Percentiles rank a stretch among this genome's conserved stretches.
Evolutionary conservation across 257 asterid genomes (phyloP).

Genomic region (Rubia yunnanensis): DNA sequence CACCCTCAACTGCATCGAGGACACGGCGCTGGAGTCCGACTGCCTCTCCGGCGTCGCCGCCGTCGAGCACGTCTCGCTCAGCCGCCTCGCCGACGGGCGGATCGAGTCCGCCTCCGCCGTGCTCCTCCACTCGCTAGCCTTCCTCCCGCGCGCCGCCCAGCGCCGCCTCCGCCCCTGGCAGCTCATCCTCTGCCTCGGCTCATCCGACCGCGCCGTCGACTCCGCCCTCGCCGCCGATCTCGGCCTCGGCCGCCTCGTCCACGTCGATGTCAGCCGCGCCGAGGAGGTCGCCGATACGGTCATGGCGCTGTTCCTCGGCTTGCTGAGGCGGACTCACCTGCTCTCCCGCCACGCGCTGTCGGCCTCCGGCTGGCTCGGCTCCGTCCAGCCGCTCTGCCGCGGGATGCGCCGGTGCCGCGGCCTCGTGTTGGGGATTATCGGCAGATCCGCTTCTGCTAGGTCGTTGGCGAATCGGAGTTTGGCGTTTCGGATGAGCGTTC

Average conservation of each 20-base stretch:
- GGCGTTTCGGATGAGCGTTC: constrained; percentile 95
- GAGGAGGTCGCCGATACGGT: constrained; percentile 99
- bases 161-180: constrained; percentile 95
- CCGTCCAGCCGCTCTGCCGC: constrained; percentile 97
- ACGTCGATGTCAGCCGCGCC: constrained; percentile 84
- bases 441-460: constrained; percentile 92
- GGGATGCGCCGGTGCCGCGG: constrained; percentile 76
- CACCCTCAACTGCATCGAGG: constrained; percentile 90
- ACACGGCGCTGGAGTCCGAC: constrained; percentile 58
- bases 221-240: constrained; percentile 83
- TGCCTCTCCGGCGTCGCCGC: constrained; percentile 67
- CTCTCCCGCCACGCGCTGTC: constrained; percentile 81
- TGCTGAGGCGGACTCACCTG: constrained; percentile 87
- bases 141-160: constrained; percentile 99
- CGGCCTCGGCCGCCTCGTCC: constrained; percentile 65
- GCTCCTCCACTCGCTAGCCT: constrained; percentile 81
- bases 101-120: constrained; percentile 88
- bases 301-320: constrained; percentile 90
- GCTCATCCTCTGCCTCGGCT: constrained; percentile 89
- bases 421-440: constrained; percentile 87
- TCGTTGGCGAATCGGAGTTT: constrained; percentile 78
- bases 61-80: constrained; percentile 83
- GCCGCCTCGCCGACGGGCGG: constrained; percentile 78
- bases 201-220: constrained; percentile 78
- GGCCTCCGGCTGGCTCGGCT: constrained; percentile 98